Evolutionary conservation across 768 basidiomycete species (phyloP), one percentile per base, ranked within the genome.

Genomic region (Filobasidium wieringae): DNA sequence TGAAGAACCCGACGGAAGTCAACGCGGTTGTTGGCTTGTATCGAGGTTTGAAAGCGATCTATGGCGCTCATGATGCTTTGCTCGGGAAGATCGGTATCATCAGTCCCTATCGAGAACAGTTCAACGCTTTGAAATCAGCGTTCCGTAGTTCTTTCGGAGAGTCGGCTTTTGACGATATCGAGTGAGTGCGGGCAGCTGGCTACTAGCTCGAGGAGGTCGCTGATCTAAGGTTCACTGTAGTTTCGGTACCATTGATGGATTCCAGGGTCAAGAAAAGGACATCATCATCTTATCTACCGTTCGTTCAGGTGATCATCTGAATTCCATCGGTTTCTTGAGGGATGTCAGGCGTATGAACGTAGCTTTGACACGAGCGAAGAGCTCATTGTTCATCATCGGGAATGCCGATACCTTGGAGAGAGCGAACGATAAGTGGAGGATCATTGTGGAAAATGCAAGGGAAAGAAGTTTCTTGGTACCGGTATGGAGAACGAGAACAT

Each of bases 241-340:
- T 67, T 96, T 99, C 77, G 87, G 95, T 70, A 97, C 95, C 0
- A 93, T 99, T 36, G 93, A 99, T 74, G 95, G 93, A 9, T 97
- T 97, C 69, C 95, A 99, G 73, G 95, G 95, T 49, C 95, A 99
- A 76, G 95, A 99, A 73, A 99, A 99, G 72, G 89, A 93, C 65
- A 82, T 99, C 53, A 93, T 99, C 74, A 96, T 99, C 63, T 79
- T 99, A 19, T 97, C 95, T 2, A 95, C 91, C 70, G 95, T 97
- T 19, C 83, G 95, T 62, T 87, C 90, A 9, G 91, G 95, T 5
- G 84, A 87, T 17, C 84, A 86, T n/a, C 72, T 89, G 19, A 79
- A 80, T 57, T 81, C 77, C 0, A 82, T 97, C 55, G 95, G 95
- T 58, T 97, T 97, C 78, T 79, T 97, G 66, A 80, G 83, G 63